Evolutionary conservation across 306 rosid genomes (phyloP).

Genomic region (Acacia acuminata): DNA sequence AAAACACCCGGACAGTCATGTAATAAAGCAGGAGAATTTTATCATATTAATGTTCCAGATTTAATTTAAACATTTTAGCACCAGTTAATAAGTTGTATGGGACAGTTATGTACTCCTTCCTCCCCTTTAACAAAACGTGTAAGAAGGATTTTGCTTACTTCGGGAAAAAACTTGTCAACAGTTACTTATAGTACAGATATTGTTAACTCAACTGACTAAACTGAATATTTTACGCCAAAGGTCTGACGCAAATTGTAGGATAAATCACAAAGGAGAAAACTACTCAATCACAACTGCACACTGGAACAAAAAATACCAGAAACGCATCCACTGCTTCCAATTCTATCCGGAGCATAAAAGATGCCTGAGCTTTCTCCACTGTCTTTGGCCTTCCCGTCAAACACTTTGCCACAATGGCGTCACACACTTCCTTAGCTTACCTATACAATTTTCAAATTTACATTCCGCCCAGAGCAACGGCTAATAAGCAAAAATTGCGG

Average conservation of each 20-base stretch:
- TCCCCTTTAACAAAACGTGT: not conserved
- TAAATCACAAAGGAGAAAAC: slow-evolving; percentile 8
- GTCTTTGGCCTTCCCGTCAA: slow-evolving; percentile 97
- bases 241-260: slow-evolving; percentile 21
- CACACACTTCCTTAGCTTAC: slow-evolving; percentile 88
- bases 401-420: slow-evolving; percentile 90
- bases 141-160: not conserved
- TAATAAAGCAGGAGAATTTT: not conserved
- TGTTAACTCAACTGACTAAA: not conserved
- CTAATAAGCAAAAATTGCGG: slow-evolving; percentile 2
- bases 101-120: not conserved
- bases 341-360: slow-evolving; percentile 93
- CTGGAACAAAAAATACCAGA: slow-evolving; percentile 59
- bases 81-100: not conserved
- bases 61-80: not conserved
- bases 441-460: slow-evolving; percentile 41
- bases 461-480: slow-evolving; percentile 18
- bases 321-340: slow-evolving; percentile 95
- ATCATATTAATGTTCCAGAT: not conserved
- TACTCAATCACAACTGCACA: slow-evolving; percentile 16
- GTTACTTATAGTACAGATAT: not conserved
- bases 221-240: not conserved
- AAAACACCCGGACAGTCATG: not conserved
- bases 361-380: slow-evolving; percentile 97
- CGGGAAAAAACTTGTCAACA: not conserved